phyloP scores from a whole-genome alignment of 2,329 filamentous ascomycete genomes.

The Trichoderma koningii region DNA sequence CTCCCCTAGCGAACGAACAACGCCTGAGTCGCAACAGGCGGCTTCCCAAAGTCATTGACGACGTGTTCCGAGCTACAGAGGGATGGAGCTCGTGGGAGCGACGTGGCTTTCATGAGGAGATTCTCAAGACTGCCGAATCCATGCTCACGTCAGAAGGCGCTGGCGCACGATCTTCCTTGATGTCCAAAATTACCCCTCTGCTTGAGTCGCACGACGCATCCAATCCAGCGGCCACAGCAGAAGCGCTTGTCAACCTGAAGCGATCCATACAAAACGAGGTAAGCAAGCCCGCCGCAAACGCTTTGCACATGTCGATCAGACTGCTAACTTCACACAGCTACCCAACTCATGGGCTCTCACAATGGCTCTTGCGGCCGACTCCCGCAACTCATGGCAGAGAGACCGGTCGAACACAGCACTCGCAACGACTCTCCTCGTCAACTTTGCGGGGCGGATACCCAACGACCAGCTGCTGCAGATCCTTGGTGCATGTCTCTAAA shows the following conservation, averaged over 20 bases:
- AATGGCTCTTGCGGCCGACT: conserved; percentile 32
- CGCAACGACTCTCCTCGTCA: conserved; percentile 34
- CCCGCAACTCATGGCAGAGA: conserved; percentile 28
- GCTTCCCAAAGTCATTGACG: conserved; percentile 33
- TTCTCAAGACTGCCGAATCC: conserved; percentile 33
- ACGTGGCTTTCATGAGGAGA: conserved; percentile 35
- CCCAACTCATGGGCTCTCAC: conserved; percentile 36
- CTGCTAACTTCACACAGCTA: conserved; percentile 26
- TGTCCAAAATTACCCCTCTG: conserved; percentile 30
- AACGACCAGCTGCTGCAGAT: conserved; percentile 35
- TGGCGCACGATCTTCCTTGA: conserved; percentile 6
- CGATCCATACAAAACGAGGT: conserved; percentile 34
- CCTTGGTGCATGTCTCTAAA: conserved; percentile 34
- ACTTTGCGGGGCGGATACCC: conserved; percentile 34
- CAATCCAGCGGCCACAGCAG: conserved; percentile 18
- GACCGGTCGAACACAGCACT: conserved; percentile 35
- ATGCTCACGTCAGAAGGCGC: conserved; percentile 31
- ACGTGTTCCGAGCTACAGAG: conserved; percentile 30
- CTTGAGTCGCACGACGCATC: conserved; percentile 29
- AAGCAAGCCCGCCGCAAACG: background rate
- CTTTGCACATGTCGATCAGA: too few relatives aligned
- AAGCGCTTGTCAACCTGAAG: conserved; percentile 31
- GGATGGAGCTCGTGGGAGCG: conserved; percentile 35
- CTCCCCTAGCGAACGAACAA: conserved; percentile 34
- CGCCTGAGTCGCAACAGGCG: conserved; percentile 34